Base-by-base conservation (phyloP, 2,329 filamentous ascomycete genomes). In the Exophiala oligosperma region DNA sequence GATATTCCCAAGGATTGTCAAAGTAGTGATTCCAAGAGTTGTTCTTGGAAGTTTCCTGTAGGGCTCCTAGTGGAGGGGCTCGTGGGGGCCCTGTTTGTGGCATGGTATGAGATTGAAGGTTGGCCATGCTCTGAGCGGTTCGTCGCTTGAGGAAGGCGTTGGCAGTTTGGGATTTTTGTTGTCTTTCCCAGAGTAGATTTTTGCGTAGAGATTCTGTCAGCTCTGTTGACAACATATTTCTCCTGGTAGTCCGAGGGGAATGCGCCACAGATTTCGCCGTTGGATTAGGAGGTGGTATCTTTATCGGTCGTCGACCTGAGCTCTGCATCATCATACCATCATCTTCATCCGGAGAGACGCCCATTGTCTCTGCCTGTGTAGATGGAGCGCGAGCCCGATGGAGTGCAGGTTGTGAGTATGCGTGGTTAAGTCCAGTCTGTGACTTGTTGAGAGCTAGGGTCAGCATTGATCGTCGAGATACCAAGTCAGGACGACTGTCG, bases 191-290 rank as follows among this genome's bases (percentile, higher is more conserved):
- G 14, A 97, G 83, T 14, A 99, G 86, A 68, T 97, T 90, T 67
- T 92, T 90, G 23, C 94, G 86, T 2, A 99, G 85, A 23, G 91
- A 96, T 72, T 96, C 92, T 2, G 93, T 97, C 54, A 99, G 80
- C 77, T 99, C 94, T 0, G 91, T 95, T 7, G 91, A 89, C 56
- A 99, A 83, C 94, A 99, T 99, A 74, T 97, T 95, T 60, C 92
- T 85, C 52, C 94, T 85, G 0, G 92, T 97, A 0, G 93, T 97
- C 57, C 92, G 86, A 3, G 94, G 94, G 4, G 94, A 97, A 64
- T 96, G 82, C 1, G 91, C 90, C 28, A 87, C 85, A 55, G 90
- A 46, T 37, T 63, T 61, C 6, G 44, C 41, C 6, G 49, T 52
- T 12, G 55, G 29, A 17, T 64, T 59, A 6, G 62, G 59, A 29